Evolutionary conservation across 768 basidiomycete genomes (phyloP), one percentile per base, ranked within the genome.

Genomic region (Serendipita sp.): DNA sequence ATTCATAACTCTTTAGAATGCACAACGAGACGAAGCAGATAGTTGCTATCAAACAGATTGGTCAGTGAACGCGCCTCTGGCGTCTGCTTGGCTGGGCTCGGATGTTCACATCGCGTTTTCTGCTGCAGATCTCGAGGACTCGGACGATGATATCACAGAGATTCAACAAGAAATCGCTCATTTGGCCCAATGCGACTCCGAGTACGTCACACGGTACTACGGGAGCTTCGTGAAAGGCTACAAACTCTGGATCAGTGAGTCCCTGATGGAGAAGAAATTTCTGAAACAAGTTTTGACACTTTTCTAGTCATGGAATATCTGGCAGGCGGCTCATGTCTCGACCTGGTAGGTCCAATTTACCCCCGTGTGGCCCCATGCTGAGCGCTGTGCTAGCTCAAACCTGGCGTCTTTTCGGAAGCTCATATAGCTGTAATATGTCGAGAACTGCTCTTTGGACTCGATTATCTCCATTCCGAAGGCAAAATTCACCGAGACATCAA

Each of bases 401-500:
- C 91, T 0, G 95, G 91, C 32, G 78, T 82, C 35, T 96, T 97
- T 74, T 84, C 87, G 13, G 96, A 99, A 75, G 81, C 84, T 0
- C 94, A 98, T 71, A 98, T 98, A 68, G 93, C 96, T 4, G 86
- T 96, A 69, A 83, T 97, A 67, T 92, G 91, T 70, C 88, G 91
- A 62, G 95, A 99, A 72, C 84, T 98, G 1, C 80, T 99, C 30
- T 77, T 88, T 32, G 96, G 96, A 28, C 83, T 99, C 34, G 91
- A 94, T 66, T 99, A 99, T 73, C 84, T 98, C n/a, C 96, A 98
- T 71, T 81, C 82, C 16, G 91, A 97, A 72, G 86, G 89, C 63
- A 98, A 94, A 67, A 98, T 99, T 66, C 96, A 99, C 74, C 86
- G 96, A 52, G 96, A 99, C 71, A 97, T 99, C 80, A 99, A 99